A percentile compares a stretch with the other conserved stretches of the same genome.
phyloP scores from a whole-genome alignment of 768 basidiomycete genomes.

The Lactifluus subvellereus region DNA sequence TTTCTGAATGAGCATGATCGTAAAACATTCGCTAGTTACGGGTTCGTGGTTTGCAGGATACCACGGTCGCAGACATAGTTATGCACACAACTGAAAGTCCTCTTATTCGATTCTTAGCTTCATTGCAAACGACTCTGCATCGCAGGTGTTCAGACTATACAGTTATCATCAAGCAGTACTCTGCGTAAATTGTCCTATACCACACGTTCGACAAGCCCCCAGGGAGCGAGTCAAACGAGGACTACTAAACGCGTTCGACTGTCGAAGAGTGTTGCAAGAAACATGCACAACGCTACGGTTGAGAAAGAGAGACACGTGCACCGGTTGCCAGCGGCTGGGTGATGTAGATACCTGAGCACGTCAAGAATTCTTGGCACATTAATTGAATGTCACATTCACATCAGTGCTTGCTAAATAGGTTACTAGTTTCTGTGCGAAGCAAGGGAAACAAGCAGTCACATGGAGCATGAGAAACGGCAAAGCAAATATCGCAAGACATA shows the following conservation, averaged over 20 bases:
- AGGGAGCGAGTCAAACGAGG: neutral
- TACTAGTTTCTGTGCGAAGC: constrained; percentile 22
- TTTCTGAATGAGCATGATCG: too few relatives aligned
- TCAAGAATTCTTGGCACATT: constrained; percentile 11
- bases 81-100: neutral
- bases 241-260: neutral
- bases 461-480: constrained; percentile 24
- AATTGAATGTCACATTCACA: constrained; percentile 21
- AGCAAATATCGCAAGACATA: constrained; percentile 24
- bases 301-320: neutral
- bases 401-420: constrained; percentile 18
- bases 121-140: neutral
- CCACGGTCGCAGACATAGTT: neutral
- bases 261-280: neutral
- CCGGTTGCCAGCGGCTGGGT: constrained; percentile 2
- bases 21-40: too few relatives aligned
- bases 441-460: constrained; percentile 22
- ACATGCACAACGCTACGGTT: neutral
- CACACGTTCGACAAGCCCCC: neutral
- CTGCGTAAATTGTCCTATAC: neutral
- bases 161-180: neutral
- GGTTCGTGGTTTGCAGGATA: too few relatives aligned
- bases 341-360: constrained; percentile 6
- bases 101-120: neutral
- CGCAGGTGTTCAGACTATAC: neutral